Percentiles rank a stretch among this genome's conserved stretches.
Evolutionary conservation across 1,284 basidiomycete genomes (phyloP).

Genomic region (Trametes hirsuta): DNA sequence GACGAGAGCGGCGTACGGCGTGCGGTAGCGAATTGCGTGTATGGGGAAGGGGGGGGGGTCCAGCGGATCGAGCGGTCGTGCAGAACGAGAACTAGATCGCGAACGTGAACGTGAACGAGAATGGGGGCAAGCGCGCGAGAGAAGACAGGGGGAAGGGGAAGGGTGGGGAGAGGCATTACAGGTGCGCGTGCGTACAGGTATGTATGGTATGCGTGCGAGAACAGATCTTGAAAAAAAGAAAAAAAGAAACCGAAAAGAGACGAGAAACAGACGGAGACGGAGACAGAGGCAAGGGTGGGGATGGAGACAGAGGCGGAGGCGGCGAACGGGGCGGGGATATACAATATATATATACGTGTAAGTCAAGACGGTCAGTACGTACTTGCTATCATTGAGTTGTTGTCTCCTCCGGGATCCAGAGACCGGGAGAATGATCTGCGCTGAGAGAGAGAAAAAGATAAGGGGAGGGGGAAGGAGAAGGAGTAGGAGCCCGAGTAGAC

Average conservation of each 20-base stretch:
- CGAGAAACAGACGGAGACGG: too few species aligned
- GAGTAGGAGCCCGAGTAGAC: background rate
- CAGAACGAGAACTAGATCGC: background rate
- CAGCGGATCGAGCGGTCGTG: background rate
- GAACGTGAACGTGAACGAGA: background rate
- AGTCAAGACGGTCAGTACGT: constrained; percentile 13
- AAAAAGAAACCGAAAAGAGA: too few species aligned
- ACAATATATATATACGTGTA: constrained; percentile 25
- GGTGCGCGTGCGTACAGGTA: constrained; percentile 21
- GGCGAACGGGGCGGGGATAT: constrained; percentile 5
- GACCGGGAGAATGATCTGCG: background rate
- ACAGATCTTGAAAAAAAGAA: too few species aligned
- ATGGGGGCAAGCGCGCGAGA: background rate
- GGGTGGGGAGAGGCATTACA: constrained; percentile 8
- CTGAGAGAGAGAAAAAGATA: too few species aligned
- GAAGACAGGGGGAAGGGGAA: background rate
- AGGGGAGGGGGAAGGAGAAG: background rate
- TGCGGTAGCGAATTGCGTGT: background rate
- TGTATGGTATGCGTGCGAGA: constrained; percentile 17
- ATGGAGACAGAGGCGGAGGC: too few species aligned
- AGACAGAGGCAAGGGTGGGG: too few species aligned
- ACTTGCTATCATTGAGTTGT: background rate
- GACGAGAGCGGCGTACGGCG: too few species aligned
- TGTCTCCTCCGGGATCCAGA: background rate
- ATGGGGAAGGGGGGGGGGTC: background rate